phyloP scores from a whole-genome alignment of 2,329 filamentous ascomycete genomes.

The Penicillium sp. region DNA sequence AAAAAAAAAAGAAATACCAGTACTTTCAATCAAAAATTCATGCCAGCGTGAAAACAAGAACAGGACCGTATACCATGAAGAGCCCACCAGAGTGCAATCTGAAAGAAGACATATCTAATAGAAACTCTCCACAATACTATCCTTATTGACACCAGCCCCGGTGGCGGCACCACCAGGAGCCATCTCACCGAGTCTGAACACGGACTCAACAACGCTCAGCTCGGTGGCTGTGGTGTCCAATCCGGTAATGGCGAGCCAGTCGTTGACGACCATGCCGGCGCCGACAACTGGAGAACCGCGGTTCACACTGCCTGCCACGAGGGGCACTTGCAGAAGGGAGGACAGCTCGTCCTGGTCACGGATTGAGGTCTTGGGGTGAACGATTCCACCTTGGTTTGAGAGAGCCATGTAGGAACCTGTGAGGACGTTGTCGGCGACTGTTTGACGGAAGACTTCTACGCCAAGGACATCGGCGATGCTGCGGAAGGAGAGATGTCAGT shows the following conservation, averaged over 20 bases:
- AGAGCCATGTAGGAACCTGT: conserved; percentile 96
- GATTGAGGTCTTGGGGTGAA: conserved; percentile 94
- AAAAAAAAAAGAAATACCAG: conserved; percentile 9
- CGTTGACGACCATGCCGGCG: conserved; percentile 93
- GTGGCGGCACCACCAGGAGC: conserved; percentile 60
- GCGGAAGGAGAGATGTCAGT: neutral
- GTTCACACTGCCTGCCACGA: conserved; percentile 93
- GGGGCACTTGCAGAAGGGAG: conserved; percentile 87
- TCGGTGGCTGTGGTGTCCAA: conserved; percentile 97
- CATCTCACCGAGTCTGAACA: conserved; percentile 91
- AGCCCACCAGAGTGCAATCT: conserved; percentile 1
- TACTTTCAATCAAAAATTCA: conserved; percentile 9
- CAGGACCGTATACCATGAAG: conserved; percentile 3
- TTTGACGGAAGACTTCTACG: conserved; percentile 70
- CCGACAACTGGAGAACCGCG: conserved; percentile 92
- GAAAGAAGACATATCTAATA: conserved; percentile 60
- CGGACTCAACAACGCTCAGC: conserved; percentile 91
- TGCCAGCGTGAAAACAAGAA: conserved; percentile 11
- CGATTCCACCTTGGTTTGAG: conserved; percentile 92
- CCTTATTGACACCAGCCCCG: conserved; percentile 65
- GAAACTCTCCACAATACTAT: conserved; percentile 98
- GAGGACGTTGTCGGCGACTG: conserved; percentile 93
- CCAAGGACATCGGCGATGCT: conserved; percentile 78
- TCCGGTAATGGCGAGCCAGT: conserved; percentile 94
- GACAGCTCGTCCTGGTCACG: conserved; percentile 98